Evolutionary conservation across 1,284 basidiomycete species (phyloP), one percentile per base, ranked within the genome.

Genomic region (Moesziomyces sp.): DNA sequence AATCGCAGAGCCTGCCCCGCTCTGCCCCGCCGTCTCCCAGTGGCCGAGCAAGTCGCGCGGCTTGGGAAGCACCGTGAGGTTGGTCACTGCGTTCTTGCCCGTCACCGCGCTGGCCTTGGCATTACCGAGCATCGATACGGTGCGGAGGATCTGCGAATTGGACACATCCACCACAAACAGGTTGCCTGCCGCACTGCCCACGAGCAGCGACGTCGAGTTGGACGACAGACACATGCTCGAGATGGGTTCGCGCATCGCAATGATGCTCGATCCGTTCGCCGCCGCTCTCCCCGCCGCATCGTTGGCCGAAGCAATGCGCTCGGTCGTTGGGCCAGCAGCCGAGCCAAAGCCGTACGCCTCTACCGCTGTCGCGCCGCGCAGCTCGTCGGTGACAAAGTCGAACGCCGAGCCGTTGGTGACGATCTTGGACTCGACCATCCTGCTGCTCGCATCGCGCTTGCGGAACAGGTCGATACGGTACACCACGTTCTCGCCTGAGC

Each of bases 81-180:
- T 76, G 8, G 77, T 76, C 30, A 80, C 78, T 0, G 78, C 74
- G 34, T 78, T 77, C 47, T 59, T 55, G n/a, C 63, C 64, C 0
- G 67, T 65, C 35, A 75, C 60, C 0, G 74, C 64, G 8, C 62
- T 60, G 3, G 58, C 49, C 18, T 66, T 68, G 24, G 68, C 61
- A 4, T 72, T 75, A n/a, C 65, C 70, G 1, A 73, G 60, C 30
- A 73, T 51, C 14, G 75, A 60, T 72, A 97, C 89, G 18, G 91
- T 91, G 38, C 93, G 91, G 28, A 96, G 86, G 34, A 91, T 89
- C 82, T 98, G 94, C 77, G 95, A 92, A 1, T 95, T 96, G 1
- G 92, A 89, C 38, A 96, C 88, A 70, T 97, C 92, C 81, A 95
- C 93, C 30, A 94, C 84, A 63, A 92, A 89, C 50, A 97, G 89